These are phyloP conservation scores for Venustampulla echinocandica DNA, from an alignment of 495 filamentous ascomycete genomes.

Conservation along the genomic window DNA sequence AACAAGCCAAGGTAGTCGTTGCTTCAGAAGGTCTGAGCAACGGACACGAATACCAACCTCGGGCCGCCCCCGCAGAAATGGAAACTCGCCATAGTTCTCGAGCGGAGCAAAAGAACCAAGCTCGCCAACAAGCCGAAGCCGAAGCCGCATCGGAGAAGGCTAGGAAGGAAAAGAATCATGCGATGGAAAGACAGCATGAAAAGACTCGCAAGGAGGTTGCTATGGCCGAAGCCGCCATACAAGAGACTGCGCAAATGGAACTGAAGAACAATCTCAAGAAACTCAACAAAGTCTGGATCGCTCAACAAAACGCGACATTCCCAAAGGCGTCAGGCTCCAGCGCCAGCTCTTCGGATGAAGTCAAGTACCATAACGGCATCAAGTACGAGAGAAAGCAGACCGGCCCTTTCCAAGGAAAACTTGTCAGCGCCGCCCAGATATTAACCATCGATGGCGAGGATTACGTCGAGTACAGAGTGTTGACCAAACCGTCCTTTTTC, in stretches of 20 bases:
- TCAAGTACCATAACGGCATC: slow-evolving; percentile 41
- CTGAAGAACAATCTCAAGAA: slow-evolving; percentile 21
- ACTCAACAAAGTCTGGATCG: slow-evolving; percentile 21
- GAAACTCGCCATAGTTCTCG: slow-evolving; percentile 20
- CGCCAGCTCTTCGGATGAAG: slow-evolving; percentile 27
- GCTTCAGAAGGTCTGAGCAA: background rate
- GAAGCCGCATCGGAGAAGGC: slow-evolving; percentile 7
- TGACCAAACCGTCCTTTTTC: slow-evolving; percentile 46
- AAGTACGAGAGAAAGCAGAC: slow-evolving; percentile 45
- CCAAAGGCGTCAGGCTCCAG: background rate
- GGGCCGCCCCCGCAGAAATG: slow-evolving; percentile 7
- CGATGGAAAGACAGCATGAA: slow-evolving; percentile 14
- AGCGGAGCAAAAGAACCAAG: slow-evolving; percentile 8
- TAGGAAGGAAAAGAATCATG: slow-evolving; percentile 18
- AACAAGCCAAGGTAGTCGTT: slow-evolving; percentile 36
- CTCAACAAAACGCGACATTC: slow-evolving; percentile 16
- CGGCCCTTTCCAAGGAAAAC: slow-evolving; percentile 43
- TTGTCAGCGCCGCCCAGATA: slow-evolving; percentile 42
- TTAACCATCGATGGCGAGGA: slow-evolving; percentile 50
- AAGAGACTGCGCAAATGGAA: slow-evolving; percentile 17
- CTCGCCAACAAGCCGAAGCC: slow-evolving; percentile 15
- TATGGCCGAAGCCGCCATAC: slow-evolving; percentile 12
- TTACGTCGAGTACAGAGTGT: slow-evolving; percentile 47
- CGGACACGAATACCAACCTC: background rate
- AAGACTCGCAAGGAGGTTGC: slow-evolving; percentile 21